phyloP scores from a whole-genome alignment of 2,329 filamentous ascomycete species.

The Fusarium sp. region DNA sequence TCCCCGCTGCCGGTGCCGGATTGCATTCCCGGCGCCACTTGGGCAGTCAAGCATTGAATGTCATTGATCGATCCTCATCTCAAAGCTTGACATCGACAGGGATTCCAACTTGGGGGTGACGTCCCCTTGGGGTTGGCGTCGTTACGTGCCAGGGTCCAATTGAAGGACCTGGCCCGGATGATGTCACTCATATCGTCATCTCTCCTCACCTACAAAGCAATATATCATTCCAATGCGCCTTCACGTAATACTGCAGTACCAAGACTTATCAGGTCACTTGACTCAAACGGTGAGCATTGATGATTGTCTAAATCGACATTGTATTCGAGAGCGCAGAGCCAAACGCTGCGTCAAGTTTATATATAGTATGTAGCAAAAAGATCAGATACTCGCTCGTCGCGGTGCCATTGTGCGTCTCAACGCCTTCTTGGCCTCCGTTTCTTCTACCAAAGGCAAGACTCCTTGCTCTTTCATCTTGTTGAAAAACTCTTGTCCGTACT shows the following conservation, averaged over 20 bases:
- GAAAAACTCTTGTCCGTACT: conserved; percentile 84
- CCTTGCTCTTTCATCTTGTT: conserved; percentile 82
- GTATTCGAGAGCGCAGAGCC: background rate
- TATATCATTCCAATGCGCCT: conserved; percentile 3
- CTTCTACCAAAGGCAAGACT: conserved; percentile 74
- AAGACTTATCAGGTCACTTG: conserved; percentile 7
- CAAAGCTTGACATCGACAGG: conserved; percentile 23
- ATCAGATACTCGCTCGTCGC: conserved; percentile 78
- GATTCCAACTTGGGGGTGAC: conserved; percentile 19
- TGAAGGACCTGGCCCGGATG: conserved; percentile 16
- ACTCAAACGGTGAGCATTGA: background rate
- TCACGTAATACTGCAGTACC: conserved; percentile 19
- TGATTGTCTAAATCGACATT: conserved; percentile 6
- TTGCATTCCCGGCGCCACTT: conserved; percentile 13
- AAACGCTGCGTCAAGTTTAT: background rate
- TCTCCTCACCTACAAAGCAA: conserved; percentile 21
- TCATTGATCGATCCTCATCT: conserved; percentile 16
- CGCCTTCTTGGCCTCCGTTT: conserved; percentile 81
- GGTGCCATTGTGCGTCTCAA: conserved; percentile 83
- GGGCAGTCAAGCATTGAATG: background rate
- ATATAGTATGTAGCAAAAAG: conserved; percentile 20
- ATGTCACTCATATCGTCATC: conserved; percentile 44
- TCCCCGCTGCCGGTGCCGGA: conserved; percentile 14
- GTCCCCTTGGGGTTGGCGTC: conserved; percentile 1
- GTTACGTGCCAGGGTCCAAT: conserved; percentile 19